These are phyloP conservation scores for Ajuga chamaepitys DNA, from an alignment of 257 asterid genomes.

Conservation along the genomic window DNA sequence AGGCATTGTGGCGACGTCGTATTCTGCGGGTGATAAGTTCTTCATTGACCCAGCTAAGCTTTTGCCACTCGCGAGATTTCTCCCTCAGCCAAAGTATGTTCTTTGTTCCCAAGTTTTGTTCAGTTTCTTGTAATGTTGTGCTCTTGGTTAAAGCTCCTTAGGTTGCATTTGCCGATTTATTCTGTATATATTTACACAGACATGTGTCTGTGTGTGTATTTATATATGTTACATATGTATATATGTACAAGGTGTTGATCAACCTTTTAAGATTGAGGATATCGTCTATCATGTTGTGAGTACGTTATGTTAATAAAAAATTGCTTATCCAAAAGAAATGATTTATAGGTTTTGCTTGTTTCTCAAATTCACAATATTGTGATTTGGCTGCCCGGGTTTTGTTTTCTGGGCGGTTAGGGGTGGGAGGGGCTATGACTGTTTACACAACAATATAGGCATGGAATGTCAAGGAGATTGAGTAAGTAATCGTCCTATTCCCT, in stretches of 20 bases:
- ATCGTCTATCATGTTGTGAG: neutral
- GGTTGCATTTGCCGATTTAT: neutral
- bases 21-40: constrained; percentile 81
- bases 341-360: neutral
- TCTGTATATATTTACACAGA: neutral
- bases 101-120: neutral
- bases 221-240: neutral
- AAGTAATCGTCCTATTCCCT: neutral
- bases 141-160: neutral
- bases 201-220: no score
- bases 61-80: constrained; percentile 74
- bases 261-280: neutral
- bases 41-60: constrained; percentile 91
- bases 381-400: no score
- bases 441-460: no score
- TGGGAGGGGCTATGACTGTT: no score
- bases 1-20: constrained; percentile 84
- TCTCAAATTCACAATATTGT: no score
- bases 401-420: no score
- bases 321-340: neutral
- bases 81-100: constrained; percentile 74
- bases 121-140: neutral
- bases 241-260: neutral
- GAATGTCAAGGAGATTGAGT: neutral
- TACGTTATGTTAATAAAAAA: neutral